phyloP scores from a whole-genome alignment of 1,139 yeast species.

The Hansenula lynferdii region DNA sequence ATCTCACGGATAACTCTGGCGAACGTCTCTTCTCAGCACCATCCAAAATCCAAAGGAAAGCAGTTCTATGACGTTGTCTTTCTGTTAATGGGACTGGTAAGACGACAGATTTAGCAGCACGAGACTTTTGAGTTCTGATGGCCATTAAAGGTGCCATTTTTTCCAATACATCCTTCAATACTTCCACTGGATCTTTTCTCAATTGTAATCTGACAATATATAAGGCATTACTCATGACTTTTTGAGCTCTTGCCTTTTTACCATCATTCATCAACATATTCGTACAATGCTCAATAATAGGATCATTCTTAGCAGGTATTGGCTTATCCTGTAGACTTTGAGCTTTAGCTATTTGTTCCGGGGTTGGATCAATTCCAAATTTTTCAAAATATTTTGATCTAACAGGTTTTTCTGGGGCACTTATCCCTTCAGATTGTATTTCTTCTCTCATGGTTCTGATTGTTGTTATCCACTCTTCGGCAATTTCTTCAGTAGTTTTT shows the following conservation, averaged over 20 bases:
- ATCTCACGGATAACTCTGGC: constrained; percentile 77
- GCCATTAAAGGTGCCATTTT: constrained; percentile 82
- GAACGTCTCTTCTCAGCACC: constrained; percentile 78
- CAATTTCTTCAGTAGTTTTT: constrained; percentile 17
- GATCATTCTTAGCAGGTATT: constrained; percentile 63
- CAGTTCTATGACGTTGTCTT: constrained; percentile 81
- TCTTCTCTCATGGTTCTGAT: constrained; percentile 18
- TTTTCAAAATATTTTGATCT: constrained; percentile 14
- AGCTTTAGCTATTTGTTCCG: constrained; percentile 19
- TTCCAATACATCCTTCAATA: constrained; percentile 72
- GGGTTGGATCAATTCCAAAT: constrained; percentile 18
- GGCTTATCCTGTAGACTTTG: constrained; percentile 40
- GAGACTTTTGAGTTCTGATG: constrained; percentile 75
- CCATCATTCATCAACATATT: constrained; percentile 94
- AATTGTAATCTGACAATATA: constrained; percentile 72
- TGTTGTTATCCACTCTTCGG: constrained; percentile 21
- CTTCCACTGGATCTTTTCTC: constrained; percentile 70
- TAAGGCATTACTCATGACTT: constrained; percentile 68
- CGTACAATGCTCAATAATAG: constrained; percentile 69
- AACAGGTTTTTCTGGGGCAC: constrained; percentile 11
- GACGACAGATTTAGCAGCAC: constrained; percentile 75
- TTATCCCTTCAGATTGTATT: constrained; percentile 17
- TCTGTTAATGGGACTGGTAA: constrained; percentile 81
- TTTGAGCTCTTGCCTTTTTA: constrained; percentile 77
- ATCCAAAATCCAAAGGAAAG: constrained; percentile 87